Evolutionary conservation across 2,329 filamentous ascomycete species (phyloP).

Genomic region (Colletotrichum sp.): DNA sequence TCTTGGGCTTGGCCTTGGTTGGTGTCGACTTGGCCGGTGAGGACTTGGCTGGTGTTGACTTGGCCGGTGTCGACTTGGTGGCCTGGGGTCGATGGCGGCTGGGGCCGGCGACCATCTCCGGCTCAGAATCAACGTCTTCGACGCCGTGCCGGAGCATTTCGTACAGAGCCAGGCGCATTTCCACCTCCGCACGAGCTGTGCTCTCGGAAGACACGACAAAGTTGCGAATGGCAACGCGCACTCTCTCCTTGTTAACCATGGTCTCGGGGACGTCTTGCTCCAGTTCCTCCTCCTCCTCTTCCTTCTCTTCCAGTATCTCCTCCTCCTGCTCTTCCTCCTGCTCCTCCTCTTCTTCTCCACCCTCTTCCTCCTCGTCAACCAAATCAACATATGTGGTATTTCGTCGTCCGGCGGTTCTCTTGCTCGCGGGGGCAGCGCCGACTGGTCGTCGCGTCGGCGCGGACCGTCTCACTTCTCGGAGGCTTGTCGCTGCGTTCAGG

Average conservation of each 20-base stretch:
- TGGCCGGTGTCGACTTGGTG: not conserved
- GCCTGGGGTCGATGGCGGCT: not conserved
- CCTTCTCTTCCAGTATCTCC: not conserved
- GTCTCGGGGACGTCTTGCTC: not conserved
- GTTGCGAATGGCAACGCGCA: not conserved
- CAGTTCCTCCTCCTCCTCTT: not conserved
- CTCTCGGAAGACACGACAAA: not conserved
- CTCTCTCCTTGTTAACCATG: not conserved
- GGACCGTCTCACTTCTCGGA: not conserved
- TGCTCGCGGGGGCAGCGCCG: not conserved
- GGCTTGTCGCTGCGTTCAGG: not conserved
- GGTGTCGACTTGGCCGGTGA: not conserved
- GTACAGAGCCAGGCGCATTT: not conserved
- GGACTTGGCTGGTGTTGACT: not conserved
- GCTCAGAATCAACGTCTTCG: not conserved
- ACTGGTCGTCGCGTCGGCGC: not conserved
- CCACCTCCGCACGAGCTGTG: not conserved
- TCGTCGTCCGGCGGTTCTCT: not conserved
- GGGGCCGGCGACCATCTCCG: not conserved
- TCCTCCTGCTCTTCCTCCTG: not conserved
- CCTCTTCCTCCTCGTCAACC: not conserved
- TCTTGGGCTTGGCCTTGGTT: not conserved
- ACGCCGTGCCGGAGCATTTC: not conserved
- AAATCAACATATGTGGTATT: not conserved
- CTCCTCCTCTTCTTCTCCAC: not conserved